Conservation (phyloP, 163 green algal genomes). For the Scenedesmus sp. region DNA sequence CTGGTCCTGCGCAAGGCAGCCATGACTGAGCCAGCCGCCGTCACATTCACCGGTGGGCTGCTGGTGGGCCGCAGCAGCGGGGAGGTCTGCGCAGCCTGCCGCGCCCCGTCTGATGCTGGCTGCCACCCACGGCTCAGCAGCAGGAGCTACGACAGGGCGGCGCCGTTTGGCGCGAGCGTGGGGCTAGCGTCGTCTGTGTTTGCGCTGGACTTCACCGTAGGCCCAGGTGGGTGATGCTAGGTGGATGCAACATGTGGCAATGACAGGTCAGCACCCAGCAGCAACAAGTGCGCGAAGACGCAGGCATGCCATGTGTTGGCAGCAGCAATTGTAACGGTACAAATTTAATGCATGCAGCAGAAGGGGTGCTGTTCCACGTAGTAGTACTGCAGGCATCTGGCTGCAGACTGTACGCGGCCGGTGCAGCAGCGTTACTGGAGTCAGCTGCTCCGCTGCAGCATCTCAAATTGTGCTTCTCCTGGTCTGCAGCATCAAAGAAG, state of each 20-base stretch:
- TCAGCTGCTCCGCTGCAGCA: too few relatives aligned
- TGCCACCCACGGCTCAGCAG: slow-evolving; percentile 27
- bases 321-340: background rate
- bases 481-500: too few relatives aligned
- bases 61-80: slow-evolving; percentile 41
- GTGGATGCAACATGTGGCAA: too few relatives aligned
- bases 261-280: background rate
- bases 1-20: slow-evolving; percentile 54
- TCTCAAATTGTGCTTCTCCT: too few relatives aligned
- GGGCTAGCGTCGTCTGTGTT: slow-evolving; percentile 48
- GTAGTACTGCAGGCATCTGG: background rate
- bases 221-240: background rate
- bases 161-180: slow-evolving; percentile 13
- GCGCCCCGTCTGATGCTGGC: background rate
- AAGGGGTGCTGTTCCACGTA: background rate
- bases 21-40: slow-evolving; percentile 7
- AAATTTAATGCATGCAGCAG: background rate
- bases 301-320: background rate
- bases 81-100: slow-evolving; percentile 49
- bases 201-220: slow-evolving; percentile 48
- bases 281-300: background rate
- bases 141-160: slow-evolving; percentile 30
- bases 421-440: background rate
- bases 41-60: background rate
- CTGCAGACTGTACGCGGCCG: background rate